These are phyloP conservation scores for Rhypophila decipiens DNA, from an alignment of 495 filamentous ascomycete species.

Conservation along the genomic window DNA sequence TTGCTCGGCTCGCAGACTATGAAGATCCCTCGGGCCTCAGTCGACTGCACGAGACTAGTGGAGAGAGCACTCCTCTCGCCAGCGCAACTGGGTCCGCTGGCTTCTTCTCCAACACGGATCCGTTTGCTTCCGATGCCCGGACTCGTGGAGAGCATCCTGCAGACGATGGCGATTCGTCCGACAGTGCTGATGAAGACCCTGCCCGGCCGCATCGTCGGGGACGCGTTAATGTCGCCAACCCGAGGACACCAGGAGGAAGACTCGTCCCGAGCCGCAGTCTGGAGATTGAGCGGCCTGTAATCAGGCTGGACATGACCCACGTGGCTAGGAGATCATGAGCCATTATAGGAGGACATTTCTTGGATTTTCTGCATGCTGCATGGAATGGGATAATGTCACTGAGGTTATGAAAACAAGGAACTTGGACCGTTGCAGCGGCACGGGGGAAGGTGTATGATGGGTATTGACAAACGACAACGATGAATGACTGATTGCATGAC, in stretches of 20 bases:
- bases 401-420: no score
- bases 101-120: not conserved
- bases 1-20: conserved; percentile 50
- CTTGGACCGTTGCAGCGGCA: no score
- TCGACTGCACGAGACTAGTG: not conserved
- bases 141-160: not conserved
- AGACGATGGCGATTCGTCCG: conserved; percentile 29
- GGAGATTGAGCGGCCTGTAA: conserved; percentile 37
- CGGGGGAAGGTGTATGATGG: no score
- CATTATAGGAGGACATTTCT: no score
- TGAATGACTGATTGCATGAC: no score
- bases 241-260: conserved; percentile 46
- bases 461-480: no score
- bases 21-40: conserved; percentile 27
- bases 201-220: conserved; percentile 37
- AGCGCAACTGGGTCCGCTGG: conserved; percentile 1
- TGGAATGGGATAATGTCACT: no score
- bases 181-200: conserved; percentile 28
- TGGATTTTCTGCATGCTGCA: no score
- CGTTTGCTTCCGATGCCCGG: not conserved
- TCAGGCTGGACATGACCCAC: conserved; percentile 28
- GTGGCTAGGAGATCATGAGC: conserved; percentile 8
- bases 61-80: not conserved
- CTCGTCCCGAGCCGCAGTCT: conserved; percentile 41
- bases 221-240: conserved; percentile 49